These are phyloP conservation scores for Litchi chinensis DNA, from an alignment of 345 rosid genomes.

Conservation along the genomic window DNA sequence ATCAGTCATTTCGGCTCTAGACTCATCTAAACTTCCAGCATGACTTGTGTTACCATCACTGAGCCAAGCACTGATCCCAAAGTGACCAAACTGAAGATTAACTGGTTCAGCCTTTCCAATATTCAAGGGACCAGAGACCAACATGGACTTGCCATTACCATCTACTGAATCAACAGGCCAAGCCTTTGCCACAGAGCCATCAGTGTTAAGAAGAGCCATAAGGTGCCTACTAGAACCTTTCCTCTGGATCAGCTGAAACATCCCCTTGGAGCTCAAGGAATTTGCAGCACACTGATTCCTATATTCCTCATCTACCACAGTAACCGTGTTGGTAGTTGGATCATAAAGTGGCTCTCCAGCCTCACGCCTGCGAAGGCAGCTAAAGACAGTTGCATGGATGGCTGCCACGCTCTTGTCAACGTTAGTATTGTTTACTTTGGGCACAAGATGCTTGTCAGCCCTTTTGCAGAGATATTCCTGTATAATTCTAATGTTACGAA, in stretches of 20 bases:
- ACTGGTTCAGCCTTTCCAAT: constrained; percentile 88
- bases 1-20: constrained; percentile 74
- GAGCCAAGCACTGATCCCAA: constrained; percentile 99
- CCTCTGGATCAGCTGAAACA: constrained; percentile 96
- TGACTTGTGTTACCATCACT: constrained; percentile 91
- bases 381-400: constrained; percentile 94
- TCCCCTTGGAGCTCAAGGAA: constrained; percentile 93
- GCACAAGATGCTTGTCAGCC: constrained; percentile 97
- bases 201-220: constrained; percentile 95
- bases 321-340: constrained; percentile 70
- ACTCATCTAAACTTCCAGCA: constrained; percentile 91
- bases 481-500: constrained; percentile 89
- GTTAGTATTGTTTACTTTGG: constrained; percentile 95
- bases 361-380: constrained; percentile 91
- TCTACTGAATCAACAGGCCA: constrained; percentile 82
- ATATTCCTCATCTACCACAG: constrained; percentile 84
- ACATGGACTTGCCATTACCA: constrained; percentile 47
- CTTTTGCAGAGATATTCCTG: constrained; percentile 91
- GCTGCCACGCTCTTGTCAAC: constrained; percentile 97
- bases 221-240: constrained; percentile 94
- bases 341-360: constrained; percentile 89
- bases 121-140: constrained; percentile 58
- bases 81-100: constrained; percentile 91
- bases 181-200: constrained; percentile 93
- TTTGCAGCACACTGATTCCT: constrained; percentile 92